Conservation (phyloP, 257 asterid species). For the Solanum clarkiae region DNA sequence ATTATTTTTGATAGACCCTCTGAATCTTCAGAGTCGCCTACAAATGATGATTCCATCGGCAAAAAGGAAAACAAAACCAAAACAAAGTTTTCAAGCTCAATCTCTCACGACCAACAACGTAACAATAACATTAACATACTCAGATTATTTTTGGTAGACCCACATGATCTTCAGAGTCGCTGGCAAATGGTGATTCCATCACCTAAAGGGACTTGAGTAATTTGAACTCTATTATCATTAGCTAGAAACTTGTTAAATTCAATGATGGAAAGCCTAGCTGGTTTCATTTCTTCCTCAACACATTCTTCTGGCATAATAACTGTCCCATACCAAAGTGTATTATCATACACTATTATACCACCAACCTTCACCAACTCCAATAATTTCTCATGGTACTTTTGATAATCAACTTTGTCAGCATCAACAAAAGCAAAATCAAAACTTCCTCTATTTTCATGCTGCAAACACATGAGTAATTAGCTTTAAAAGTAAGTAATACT, state of each 20-base stretch:
- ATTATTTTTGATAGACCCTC: no score
- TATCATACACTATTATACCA: constrained; percentile 20
- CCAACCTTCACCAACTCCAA: constrained; percentile 20
- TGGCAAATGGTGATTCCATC: constrained; percentile 46
- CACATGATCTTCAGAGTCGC: neutral
- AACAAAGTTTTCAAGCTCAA: no score
- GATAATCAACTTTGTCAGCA: constrained; percentile 23
- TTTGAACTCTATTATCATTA: constrained; percentile 26
- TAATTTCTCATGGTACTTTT: constrained; percentile 25
- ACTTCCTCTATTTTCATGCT: constrained; percentile 16
- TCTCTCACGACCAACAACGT: no score
- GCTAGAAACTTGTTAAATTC: constrained; percentile 33
- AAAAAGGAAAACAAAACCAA: no score
- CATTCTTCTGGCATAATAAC: constrained; percentile 28
- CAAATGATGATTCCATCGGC: no score
- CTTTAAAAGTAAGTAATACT: neutral
- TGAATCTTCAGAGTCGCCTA: no score
- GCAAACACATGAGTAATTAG: neutral
- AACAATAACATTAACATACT: no score
- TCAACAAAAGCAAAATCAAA: constrained; percentile 28
- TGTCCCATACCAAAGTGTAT: constrained; percentile 25
- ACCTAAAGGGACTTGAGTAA: constrained; percentile 37
- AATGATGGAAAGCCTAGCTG: neutral
- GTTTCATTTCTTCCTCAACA: neutral
- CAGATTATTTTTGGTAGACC: neutral